Evolutionary conservation across 306 rosid species (phyloP).

Genomic region (Sindora glabra): DNA sequence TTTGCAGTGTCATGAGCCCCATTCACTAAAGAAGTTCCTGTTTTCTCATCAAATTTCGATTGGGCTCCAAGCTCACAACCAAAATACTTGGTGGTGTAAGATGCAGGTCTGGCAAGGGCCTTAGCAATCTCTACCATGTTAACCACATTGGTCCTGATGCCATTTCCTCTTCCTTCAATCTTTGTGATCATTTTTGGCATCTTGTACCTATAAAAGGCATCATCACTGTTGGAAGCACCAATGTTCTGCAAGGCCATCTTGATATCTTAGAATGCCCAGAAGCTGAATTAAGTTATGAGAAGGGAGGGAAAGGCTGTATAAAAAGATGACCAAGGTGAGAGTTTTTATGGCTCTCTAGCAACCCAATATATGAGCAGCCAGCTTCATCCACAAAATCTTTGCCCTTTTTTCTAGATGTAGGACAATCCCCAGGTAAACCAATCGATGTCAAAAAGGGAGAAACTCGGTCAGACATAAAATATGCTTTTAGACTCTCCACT

Average conservation of each 20-base stretch:
- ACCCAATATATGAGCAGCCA: slow-evolving; percentile 41
- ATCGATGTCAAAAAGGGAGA: slow-evolving; percentile 47
- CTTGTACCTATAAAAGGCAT: slow-evolving; percentile 87
- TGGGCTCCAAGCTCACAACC: slow-evolving; percentile 91
- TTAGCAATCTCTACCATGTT: slow-evolving; percentile 84
- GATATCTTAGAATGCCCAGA: neutral
- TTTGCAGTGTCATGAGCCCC: slow-evolving; percentile 76
- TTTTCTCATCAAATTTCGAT: slow-evolving; percentile 74
- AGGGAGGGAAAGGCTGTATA: slow-evolving; percentile 30
- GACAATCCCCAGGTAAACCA: slow-evolving; percentile 65
- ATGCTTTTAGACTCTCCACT: slow-evolving; percentile 47
- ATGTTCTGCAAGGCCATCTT: slow-evolving; percentile 73
- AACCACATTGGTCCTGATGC: slow-evolving; percentile 73
- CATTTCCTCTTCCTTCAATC: slow-evolving; percentile 83
- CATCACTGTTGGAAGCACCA: slow-evolving; percentile 75
- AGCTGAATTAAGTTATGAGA: neutral
- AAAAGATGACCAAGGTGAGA: slow-evolving; percentile 18
- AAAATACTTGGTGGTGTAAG: slow-evolving; percentile 70
- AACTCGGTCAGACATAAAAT: slow-evolving; percentile 70
- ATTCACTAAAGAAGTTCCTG: slow-evolving; percentile 63
- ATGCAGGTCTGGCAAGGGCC: slow-evolving; percentile 74
- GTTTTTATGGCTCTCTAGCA: slow-evolving; percentile 12
- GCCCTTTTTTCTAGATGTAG: slow-evolving; percentile 55
- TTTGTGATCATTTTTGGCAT: slow-evolving; percentile 88
- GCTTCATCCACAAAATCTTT: slow-evolving; percentile 12